Percentiles rank a stretch among this genome's conserved stretches.
Conservation (phyloP, 371 early-diverging fungal species). For the Batkoa obscura region DNA sequence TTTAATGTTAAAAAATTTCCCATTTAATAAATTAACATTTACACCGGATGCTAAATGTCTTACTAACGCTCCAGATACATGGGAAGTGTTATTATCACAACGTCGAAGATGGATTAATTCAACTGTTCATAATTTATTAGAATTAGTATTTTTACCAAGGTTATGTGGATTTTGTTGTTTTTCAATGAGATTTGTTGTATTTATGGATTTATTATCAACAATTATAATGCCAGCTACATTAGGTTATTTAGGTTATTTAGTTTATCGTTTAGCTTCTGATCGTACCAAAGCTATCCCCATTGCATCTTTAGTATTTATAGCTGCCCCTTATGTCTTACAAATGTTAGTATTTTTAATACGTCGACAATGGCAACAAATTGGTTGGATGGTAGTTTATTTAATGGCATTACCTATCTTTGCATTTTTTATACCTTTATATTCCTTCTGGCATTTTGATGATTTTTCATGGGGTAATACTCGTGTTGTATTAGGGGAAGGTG, state of each 20-base stretch:
- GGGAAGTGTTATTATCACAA: conserved; percentile 77
- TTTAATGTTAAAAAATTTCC: conserved; percentile 94
- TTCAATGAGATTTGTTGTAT: conserved; percentile 88
- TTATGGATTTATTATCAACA: conserved; percentile 83
- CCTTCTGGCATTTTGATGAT: conserved; percentile 87
- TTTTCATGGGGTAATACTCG: conserved; percentile 77
- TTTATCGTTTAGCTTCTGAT: conserved; percentile 33
- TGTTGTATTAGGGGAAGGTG: conserved; percentile 45
- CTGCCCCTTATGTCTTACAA: conserved; percentile 66
- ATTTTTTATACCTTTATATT: conserved; percentile 42
- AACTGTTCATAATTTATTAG: conserved; percentile 92
- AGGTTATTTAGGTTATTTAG: conserved; percentile 56
- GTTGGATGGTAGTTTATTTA: conserved; percentile 92
- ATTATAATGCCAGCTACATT: conserved; percentile 82
- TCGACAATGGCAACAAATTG: conserved; percentile 85
- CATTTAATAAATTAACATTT: conserved; percentile 91
- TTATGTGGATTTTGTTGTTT: conserved; percentile 93
- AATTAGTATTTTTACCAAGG: conserved; percentile 61
- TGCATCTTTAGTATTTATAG: conserved; percentile 36
- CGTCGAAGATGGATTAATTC: conserved; percentile 97
- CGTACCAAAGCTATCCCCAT: conserved; percentile 28
- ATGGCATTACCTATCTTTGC: conserved; percentile 59
- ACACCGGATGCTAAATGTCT: conserved; percentile 86
- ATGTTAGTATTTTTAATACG: conserved; percentile 67
- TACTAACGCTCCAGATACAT: conserved; percentile 92